Base-by-base conservation (phyloP, 306 rosid genomes). In the Corylus avellana region DNA sequence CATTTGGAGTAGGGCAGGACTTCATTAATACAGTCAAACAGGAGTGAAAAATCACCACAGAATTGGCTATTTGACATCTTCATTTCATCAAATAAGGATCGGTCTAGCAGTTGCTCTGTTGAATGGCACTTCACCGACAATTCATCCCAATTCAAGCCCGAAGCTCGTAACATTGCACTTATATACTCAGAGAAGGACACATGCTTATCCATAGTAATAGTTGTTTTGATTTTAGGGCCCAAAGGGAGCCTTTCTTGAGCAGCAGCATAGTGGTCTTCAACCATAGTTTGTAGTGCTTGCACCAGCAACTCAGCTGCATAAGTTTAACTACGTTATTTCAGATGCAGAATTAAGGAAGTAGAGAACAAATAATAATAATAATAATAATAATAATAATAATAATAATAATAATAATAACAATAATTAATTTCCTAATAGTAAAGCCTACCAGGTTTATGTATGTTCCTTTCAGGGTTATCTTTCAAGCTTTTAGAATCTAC, bases 1-100 rank as follows among this genome's bases (percentile, higher is more conserved):
- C 25, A 22, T 22, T 22, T 22, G 25, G 25, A 22, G 25, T 22
- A 22, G 25, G 25, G 25, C 73, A 90, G 88, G 74, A 75, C 85
- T 84, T 92, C 92, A 22, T 83, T 85, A 53, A 82, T 73, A 81
- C 77, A 84, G 75, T 92, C 92, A 63, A 78, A 78, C 78, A 94
- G 56, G 47, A 88, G 80, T 79, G 20, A 66, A 8, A 82, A 76
- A 48, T 82, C 75, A 51, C 75, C 48, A 44, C 62, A 80, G 69
- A 84, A 70, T 78, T 88, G 81, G 81, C 58, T 55, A 12, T 69
- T 73, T 64, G 81, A 85, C 75, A 84, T 42, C 76, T 86, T 88
- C 57, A 77, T 68, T 71, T 90, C 83, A 62, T 87, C 81, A 63
- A 89, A 83, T 61, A 80, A 80, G 72, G 85, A 83, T 39, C 77